Evolutionary conservation across 2,329 filamentous ascomycete genomes (phyloP), one percentile per base, ranked within the genome.

Genomic region (Zymoseptoria pseudotritici): DNA sequence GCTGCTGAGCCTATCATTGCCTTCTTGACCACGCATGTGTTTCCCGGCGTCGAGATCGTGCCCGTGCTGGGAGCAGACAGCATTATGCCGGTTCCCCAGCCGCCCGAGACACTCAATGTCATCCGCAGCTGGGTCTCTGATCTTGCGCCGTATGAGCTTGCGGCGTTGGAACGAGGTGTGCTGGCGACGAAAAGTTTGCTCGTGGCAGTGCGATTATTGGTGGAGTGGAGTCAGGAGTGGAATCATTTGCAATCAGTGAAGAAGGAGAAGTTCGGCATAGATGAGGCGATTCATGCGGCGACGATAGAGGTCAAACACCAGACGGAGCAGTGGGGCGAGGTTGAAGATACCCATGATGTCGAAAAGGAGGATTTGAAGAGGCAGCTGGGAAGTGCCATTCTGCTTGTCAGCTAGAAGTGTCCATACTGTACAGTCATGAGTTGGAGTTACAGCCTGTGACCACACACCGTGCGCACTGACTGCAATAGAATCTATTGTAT

Each of bases 281-380:
- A 96, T 69, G 86, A 96, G 72, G 93, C 92, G 0, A 86, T 90
- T 0, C 80, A 82, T 69, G 87, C 88, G 13, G 86, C 88, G 5
- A 96, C 84, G 68, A 74, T 95, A 50, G 94, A 99, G 78, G 90
- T 96, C 17, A 82, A 85, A 64, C 97, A 91, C 87, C 94, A 99
- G 82, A 95, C 87, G 0, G 79, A 83, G 26, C 86, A 89, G 75
- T 97, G 94, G 93, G 94, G 94, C 8, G 92, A 96, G 79, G 94
- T 99, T 0, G 94, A 99, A 74, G 92, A 99, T 75, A 96, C 92
- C 26, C 94, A 99, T 76, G 94, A 99, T 79, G 94, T 99, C 0
- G 89, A 96, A 69, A 89, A 87, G 74, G 93, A 96, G 75, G 94
- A 99, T 75, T 68, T 97, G 65, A 83, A 85, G 71, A 83, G 93